These are phyloP conservation scores for Acer campestre DNA, from an alignment of 345 rosid genomes.

Conservation along the genomic window DNA sequence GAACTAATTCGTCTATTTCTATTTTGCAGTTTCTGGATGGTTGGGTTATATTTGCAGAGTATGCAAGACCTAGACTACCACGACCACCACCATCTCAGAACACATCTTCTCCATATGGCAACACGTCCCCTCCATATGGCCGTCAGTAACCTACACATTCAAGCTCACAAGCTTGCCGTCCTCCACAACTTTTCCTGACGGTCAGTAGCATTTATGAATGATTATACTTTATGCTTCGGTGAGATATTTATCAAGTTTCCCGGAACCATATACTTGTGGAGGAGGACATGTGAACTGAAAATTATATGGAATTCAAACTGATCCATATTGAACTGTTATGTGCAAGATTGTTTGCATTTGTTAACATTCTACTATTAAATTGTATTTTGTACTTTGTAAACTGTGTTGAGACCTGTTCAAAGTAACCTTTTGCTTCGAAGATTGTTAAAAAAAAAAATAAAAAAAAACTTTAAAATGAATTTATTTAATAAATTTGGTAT, in stretches of 20 bases:
- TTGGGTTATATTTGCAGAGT: constrained; percentile 65
- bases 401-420: background rate
- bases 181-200: background rate
- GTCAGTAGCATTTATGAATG: background rate
- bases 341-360: background rate
- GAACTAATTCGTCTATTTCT: background rate
- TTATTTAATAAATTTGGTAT: too few relatives aligned
- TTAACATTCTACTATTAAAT: background rate
- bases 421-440: too few relatives aligned
- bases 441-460: too few relatives aligned
- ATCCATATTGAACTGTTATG: background rate
- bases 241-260: background rate
- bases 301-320: background rate
- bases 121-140: constrained; percentile 1
- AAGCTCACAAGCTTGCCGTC: background rate
- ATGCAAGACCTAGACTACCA: constrained; percentile 42
- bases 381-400: background rate
- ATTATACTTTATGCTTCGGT: background rate
- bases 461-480: too few relatives aligned
- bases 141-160: constrained; percentile 4
- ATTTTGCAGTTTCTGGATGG: constrained; percentile 55
- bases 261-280: background rate
- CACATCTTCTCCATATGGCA: constrained; percentile 7
- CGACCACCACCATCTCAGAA: constrained; percentile 16
- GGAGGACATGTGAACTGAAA: background rate